Conservation (phyloP, 2,329 filamentous ascomycete genomes). For the Ophiobolus disseminans region DNA sequence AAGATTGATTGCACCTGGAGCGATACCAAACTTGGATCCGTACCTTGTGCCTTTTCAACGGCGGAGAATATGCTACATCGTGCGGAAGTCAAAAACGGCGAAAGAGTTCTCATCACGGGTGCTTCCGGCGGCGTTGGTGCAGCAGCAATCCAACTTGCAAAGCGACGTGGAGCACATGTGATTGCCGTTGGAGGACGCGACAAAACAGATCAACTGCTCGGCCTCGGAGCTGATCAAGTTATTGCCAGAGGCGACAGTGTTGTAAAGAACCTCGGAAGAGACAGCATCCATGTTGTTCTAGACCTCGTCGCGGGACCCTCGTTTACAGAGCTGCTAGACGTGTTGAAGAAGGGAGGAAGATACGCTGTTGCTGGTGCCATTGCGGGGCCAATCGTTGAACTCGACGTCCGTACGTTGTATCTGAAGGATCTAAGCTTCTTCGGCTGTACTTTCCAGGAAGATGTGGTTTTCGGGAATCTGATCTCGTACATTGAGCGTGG, state of each 20-base stretch:
- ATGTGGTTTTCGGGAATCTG: constrained; percentile 15
- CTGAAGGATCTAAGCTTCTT: constrained; percentile 20
- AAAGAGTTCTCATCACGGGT: constrained; percentile 14
- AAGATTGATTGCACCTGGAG: constrained; percentile 8
- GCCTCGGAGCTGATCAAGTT: constrained; percentile 9
- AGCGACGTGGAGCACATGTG: constrained; percentile 9
- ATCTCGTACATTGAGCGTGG: constrained; percentile 16
- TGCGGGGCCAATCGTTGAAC: constrained; percentile 14
- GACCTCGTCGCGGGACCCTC: constrained; percentile 15
- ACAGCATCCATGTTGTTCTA: constrained; percentile 10
- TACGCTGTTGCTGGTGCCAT: constrained; percentile 18
- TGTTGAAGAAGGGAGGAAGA: constrained; percentile 16
- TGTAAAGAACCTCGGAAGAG: constrained; percentile 5
- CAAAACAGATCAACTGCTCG: constrained; percentile 6
- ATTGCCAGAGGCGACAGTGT: constrained; percentile 6
- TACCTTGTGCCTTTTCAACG: constrained; percentile 18
- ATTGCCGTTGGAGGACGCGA: constrained; percentile 10
- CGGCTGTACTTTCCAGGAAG: constrained; percentile 18
- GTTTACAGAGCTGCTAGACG: constrained; percentile 13
- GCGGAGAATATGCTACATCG: constrained; percentile 19
- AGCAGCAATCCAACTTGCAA: constrained; percentile 18
- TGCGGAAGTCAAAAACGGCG: neutral
- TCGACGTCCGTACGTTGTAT: constrained; percentile 16
- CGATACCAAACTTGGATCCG: constrained; percentile 12
- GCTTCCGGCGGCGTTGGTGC: constrained; percentile 17